phyloP scores from a whole-genome alignment of 2,329 filamentous ascomycete genomes.

The Didymella arachidicola region DNA sequence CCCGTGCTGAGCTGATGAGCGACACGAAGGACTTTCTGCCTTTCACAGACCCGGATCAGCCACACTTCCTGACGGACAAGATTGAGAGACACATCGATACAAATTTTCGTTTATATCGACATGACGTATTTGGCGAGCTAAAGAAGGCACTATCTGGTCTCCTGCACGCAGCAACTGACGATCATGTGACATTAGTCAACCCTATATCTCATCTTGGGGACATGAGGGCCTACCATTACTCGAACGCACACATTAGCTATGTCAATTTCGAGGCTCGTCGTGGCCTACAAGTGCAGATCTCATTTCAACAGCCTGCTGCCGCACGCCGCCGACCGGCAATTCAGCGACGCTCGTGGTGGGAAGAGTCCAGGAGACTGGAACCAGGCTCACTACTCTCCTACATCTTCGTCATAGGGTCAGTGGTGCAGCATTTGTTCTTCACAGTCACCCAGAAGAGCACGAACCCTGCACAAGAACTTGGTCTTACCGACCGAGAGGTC shows the following conservation, averaged over 20 bases:
- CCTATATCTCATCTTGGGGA: slow-evolving; percentile 28
- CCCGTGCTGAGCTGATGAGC: slow-evolving; percentile 46
- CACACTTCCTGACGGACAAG: slow-evolving; percentile 35
- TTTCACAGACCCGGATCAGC: slow-evolving; percentile 36
- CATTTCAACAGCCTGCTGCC: slow-evolving; percentile 31
- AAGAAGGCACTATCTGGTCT: slow-evolving; percentile 24
- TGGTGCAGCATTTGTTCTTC: slow-evolving; percentile 39
- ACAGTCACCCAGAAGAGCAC: slow-evolving; percentile 27
- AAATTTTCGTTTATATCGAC: slow-evolving; percentile 43
- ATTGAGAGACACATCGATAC: slow-evolving; percentile 45
- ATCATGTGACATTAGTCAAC: slow-evolving; percentile 10
- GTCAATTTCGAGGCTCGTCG: slow-evolving; percentile 26
- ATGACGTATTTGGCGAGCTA: slow-evolving; percentile 45
- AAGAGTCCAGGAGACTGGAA: slow-evolving; percentile 36
- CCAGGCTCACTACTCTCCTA: slow-evolving; percentile 41
- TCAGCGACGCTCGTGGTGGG: slow-evolving; percentile 41
- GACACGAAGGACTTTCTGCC: slow-evolving; percentile 50
- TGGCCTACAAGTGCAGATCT: slow-evolving; percentile 33
- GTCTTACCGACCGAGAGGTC: slow-evolving; percentile 16
- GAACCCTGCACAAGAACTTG: slow-evolving; percentile 17
- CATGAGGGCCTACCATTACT: slow-evolving; percentile 32
- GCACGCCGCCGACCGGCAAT: slow-evolving; percentile 21
- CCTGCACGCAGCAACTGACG: slow-evolving; percentile 23
- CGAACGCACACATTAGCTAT: slow-evolving; percentile 27
- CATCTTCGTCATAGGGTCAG: slow-evolving; percentile 23